phyloP scores from a whole-genome alignment of 805 yeast species.

The Candida chauliodis region DNA sequence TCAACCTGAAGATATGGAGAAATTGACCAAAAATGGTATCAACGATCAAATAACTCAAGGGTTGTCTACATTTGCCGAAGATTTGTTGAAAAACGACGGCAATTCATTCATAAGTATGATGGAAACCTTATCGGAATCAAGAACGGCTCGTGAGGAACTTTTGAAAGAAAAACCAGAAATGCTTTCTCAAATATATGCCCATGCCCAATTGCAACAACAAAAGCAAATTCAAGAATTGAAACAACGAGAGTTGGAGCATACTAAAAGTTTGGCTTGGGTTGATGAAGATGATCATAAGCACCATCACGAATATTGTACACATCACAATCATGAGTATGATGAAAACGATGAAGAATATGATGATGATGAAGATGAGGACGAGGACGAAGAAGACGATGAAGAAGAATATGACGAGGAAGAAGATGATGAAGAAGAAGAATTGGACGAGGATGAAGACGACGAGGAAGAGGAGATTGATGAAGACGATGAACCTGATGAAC shows the following conservation, averaged over 20 bases:
- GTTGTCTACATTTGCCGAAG: slow-evolving; percentile 60
- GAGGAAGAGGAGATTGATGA: slow-evolving; percentile 24
- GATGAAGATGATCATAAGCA: slow-evolving; percentile 15
- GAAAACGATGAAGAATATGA: too few relatives aligned
- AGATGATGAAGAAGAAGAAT: slow-evolving; percentile 27
- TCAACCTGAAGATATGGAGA: slow-evolving; percentile 8
- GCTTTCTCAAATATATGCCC: slow-evolving; percentile 1
- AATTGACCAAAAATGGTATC: slow-evolving; percentile 10
- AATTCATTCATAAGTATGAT: slow-evolving; percentile 72
- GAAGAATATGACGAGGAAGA: slow-evolving; percentile 20
- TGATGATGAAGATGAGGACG: slow-evolving; percentile 21
- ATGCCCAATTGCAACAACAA: slow-evolving; percentile 4
- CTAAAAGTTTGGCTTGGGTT: slow-evolving; percentile 14
- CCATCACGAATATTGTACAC: slow-evolving; percentile 4
- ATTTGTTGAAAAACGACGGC: slow-evolving; percentile 74
- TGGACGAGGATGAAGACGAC: slow-evolving; percentile 25
- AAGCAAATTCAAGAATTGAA: slow-evolving; percentile 6
- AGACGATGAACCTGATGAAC: slow-evolving; percentile 34
- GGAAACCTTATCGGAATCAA: slow-evolving; percentile 65
- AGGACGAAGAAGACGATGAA: slow-evolving; percentile 15
- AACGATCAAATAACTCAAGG: slow-evolving; percentile 17
- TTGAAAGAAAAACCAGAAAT: slow-evolving; percentile 14
- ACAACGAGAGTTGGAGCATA: slow-evolving; percentile 3
- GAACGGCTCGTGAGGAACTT: slow-evolving; percentile 26
- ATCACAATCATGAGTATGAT: too few relatives aligned